A percentile compares a stretch with the other conserved stretches of the same genome.
phyloP scores from a whole-genome alignment of 306 rosid genomes.

The Lablab purpureus region DNA sequence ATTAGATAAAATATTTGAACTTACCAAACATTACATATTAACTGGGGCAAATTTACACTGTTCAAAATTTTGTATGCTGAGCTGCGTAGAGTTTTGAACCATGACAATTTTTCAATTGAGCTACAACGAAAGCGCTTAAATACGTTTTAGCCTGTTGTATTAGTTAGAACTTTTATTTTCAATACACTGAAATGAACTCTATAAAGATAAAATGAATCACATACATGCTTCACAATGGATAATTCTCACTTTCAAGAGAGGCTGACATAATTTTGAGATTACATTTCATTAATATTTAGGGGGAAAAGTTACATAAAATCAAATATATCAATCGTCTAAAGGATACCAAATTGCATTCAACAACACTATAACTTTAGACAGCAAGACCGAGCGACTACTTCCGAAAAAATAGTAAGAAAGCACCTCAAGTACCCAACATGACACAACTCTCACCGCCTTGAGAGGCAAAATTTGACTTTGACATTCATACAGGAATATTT shows the following conservation, averaged over 20 bases:
- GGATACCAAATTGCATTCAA: slow-evolving; percentile 48
- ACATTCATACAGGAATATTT: slow-evolving; percentile 61
- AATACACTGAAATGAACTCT: slow-evolving; percentile 12
- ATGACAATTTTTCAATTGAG: background rate
- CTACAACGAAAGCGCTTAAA: background rate
- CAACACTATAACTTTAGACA: slow-evolving; percentile 56
- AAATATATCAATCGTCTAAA: slow-evolving; percentile 55
- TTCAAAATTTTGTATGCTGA: background rate
- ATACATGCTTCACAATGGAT: background rate
- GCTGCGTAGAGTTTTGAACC: background rate
- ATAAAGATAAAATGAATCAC: background rate
- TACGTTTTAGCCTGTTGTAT: background rate
- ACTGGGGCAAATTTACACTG: background rate
- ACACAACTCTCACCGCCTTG: slow-evolving; percentile 60
- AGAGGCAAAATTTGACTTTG: slow-evolving; percentile 74
- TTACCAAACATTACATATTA: background rate
- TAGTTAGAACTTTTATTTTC: background rate
- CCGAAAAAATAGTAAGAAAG: slow-evolving; percentile 49
- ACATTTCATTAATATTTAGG: slow-evolving; percentile 45
- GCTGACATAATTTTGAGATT: slow-evolving; percentile 8
- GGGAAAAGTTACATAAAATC: slow-evolving; percentile 57
- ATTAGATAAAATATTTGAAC: background rate
- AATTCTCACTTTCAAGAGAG: slow-evolving; percentile 25
- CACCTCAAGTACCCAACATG: slow-evolving; percentile 59
- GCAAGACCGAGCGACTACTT: slow-evolving; percentile 46